Percentiles rank a stretch among this genome's conserved stretches.
These are phyloP conservation scores for Phytophthora pistaciae DNA, from an alignment of 352 stramenopile genomes.

Conservation along the genomic window DNA sequence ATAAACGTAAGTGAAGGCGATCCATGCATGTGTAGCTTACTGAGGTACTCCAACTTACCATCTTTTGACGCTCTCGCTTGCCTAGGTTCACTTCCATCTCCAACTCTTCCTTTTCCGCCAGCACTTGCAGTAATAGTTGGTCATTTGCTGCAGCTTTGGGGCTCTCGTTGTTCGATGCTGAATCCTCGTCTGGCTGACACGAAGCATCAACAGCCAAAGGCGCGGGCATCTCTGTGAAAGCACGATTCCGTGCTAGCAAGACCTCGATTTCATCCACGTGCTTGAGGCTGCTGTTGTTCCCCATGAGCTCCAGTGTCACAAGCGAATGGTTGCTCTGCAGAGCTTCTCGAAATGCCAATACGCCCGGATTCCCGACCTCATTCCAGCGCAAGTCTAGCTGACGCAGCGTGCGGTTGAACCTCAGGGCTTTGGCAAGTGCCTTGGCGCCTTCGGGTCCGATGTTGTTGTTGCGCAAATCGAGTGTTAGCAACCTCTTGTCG, in stretches of 20 bases:
- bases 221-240: conserved; percentile 34
- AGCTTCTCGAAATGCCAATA: conserved; percentile 72
- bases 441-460: conserved; percentile 76
- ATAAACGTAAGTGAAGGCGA: background rate
- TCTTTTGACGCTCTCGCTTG: conserved; percentile 58
- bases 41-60: conserved; percentile 33
- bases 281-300: conserved; percentile 83
- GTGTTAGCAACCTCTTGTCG: conserved; percentile 64
- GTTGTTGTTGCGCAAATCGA: conserved; percentile 91
- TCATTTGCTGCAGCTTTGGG: conserved; percentile 34
- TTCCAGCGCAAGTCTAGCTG: conserved; percentile 88
- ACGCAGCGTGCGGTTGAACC: conserved; percentile 69
- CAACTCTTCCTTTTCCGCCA: conserved; percentile 75
- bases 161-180: conserved; percentile 22
- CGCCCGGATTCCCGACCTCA: conserved; percentile 78
- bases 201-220: conserved; percentile 33
- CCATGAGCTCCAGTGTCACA: conserved; percentile 68
- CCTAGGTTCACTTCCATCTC: conserved; percentile 47
- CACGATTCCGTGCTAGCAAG: conserved; percentile 66
- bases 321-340: conserved; percentile 80
- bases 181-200: conserved; percentile 34
- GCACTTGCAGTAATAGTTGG: conserved; percentile 67
- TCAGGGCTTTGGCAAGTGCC: conserved; percentile 62
- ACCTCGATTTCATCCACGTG: conserved; percentile 73
- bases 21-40: too few species aligned